Evolutionary conservation across 169 alveolate genomes (phyloP).

Genomic region (Plasmodium knowlesi): DNA sequence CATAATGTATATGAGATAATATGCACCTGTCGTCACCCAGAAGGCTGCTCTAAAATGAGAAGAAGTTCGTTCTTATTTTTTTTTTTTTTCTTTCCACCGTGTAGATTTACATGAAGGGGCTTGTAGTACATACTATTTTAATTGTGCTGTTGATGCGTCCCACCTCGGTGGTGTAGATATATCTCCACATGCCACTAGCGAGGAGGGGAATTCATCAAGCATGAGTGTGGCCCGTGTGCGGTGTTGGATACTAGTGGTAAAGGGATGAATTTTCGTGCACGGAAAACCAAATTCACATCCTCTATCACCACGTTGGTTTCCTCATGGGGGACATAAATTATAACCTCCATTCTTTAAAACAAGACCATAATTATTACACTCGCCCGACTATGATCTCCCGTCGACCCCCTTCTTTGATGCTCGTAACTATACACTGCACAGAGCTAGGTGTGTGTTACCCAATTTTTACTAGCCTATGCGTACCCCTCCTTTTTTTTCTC

Average conservation of each 20-base stretch:
- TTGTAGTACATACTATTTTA: not conserved
- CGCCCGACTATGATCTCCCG: not conserved
- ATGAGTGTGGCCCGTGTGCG: not conserved
- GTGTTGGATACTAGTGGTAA: not conserved
- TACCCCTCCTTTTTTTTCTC: not conserved
- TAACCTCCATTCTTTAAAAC: not conserved
- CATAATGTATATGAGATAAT: not conserved
- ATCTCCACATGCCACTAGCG: not conserved
- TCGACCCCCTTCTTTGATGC: not conserved
- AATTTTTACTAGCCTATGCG: not conserved
- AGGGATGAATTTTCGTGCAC: not conserved
- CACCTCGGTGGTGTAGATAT: not conserved
- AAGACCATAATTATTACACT: not conserved
- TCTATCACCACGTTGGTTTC: not conserved
- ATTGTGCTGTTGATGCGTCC: not conserved
- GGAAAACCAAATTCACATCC: not conserved
- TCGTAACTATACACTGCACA: not conserved
- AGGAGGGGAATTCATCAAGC: not conserved
- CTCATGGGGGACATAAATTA: not conserved
- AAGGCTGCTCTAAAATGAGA: not conserved
- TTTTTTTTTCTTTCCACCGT: not conserved
- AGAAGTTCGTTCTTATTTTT: not conserved
- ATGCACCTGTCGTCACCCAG: not conserved
- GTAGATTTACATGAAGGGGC: not conserved
- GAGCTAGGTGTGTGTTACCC: not conserved